Percentiles rank a stretch among this genome's conserved stretches.
Conservation (phyloP, 1,284 basidiomycete genomes). For the Wolfiporia cocos region DNA sequence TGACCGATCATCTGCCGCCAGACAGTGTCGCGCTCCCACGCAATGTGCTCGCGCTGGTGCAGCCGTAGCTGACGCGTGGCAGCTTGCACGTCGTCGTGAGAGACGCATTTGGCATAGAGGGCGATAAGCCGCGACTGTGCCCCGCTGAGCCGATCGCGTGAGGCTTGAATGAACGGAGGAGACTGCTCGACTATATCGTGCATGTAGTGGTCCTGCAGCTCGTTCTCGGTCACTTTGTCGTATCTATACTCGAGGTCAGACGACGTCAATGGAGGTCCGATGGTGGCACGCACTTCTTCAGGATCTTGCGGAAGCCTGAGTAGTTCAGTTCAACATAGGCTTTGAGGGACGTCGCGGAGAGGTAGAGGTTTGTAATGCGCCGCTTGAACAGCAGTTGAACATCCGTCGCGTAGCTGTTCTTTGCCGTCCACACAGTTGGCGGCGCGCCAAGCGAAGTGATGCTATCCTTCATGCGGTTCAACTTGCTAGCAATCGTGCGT, state of each 20-base stretch:
- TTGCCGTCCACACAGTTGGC: conserved; percentile 75
- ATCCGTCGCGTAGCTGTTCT: conserved; percentile 84
- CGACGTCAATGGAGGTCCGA: conserved; percentile 8
- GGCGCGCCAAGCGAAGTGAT: conserved; percentile 32
- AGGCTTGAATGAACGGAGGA: conserved; percentile 59
- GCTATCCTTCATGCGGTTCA: conserved; percentile 46
- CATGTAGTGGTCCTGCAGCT: conserved; percentile 84
- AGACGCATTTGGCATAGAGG: conserved; percentile 86
- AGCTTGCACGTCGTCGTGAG: conserved; percentile 62
- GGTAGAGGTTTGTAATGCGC: conserved; percentile 84
- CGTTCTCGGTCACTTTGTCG: conserved; percentile 87
- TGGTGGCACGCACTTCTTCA: conserved; percentile 75
- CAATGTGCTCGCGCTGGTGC: conserved; percentile 89
- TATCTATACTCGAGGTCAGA: conserved; percentile 45
- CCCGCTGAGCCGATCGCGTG: conserved; percentile 62
- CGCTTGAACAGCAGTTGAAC: conserved; percentile 89
- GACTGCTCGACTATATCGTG: conserved; percentile 67
- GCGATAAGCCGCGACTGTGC: conserved; percentile 61
- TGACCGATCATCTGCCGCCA: conserved; percentile 98
- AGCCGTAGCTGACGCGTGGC: conserved; percentile 83
- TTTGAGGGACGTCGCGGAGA: conserved; percentile 76
- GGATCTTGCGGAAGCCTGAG: conserved; percentile 92
- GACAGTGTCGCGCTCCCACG: conserved; percentile 92
- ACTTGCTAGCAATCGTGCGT: conserved; percentile 37
- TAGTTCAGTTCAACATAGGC: conserved; percentile 95